Conservation (phyloP, 1,284 basidiomycete genomes). For the Ustilago nuda region DNA sequence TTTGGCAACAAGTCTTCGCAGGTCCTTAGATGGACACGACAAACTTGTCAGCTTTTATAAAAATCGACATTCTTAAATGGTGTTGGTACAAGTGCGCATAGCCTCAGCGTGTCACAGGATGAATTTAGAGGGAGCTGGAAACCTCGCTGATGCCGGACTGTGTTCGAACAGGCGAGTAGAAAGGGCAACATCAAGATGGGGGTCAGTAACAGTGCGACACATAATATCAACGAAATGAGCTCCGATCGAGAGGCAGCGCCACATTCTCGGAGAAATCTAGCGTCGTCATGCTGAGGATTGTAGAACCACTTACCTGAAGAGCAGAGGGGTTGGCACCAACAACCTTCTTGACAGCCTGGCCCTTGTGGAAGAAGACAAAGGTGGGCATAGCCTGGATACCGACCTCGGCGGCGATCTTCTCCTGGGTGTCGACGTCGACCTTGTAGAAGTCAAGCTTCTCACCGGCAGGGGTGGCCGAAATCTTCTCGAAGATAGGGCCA, state of each 20-base stretch:
- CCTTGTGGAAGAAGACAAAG: conserved; percentile 79
- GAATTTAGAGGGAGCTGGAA: conserved; percentile 17
- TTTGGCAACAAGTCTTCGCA: neutral
- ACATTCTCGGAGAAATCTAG: neutral
- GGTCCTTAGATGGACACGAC: neutral
- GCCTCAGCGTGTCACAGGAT: neutral
- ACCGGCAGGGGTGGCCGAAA: conserved; percentile 70
- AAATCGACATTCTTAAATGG: neutral
- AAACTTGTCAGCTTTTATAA: no score
- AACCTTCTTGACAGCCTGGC: conserved; percentile 75
- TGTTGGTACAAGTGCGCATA: conserved; percentile 1
- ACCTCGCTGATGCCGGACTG: conserved; percentile 49
- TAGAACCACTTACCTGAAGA: conserved; percentile 71
- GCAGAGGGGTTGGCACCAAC: conserved; percentile 76
- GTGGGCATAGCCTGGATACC: conserved; percentile 85
- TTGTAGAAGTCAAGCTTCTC: conserved; percentile 79
- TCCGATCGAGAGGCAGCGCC: neutral
- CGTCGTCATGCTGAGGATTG: neutral
- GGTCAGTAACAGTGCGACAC: conserved; percentile 9
- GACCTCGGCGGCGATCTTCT: conserved; percentile 75
- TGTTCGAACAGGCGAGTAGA: neutral
- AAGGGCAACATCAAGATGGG: neutral
- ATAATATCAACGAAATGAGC: neutral
- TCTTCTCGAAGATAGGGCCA: conserved; percentile 81
- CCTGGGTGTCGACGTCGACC: conserved; percentile 72